phyloP scores from a whole-genome alignment of 2,329 filamentous ascomycete genomes.

The Fusarium algeriense region DNA sequence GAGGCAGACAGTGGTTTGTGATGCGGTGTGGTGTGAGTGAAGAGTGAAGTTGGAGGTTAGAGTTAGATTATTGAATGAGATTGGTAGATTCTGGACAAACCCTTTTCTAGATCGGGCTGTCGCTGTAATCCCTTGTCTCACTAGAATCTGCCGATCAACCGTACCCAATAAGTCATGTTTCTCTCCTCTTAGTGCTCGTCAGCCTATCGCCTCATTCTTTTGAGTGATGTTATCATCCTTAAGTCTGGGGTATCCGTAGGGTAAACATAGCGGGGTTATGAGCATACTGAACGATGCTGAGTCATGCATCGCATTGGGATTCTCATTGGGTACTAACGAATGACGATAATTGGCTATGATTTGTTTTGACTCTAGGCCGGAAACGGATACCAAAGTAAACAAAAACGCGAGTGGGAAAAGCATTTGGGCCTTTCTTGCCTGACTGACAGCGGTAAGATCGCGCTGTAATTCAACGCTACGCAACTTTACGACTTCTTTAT shows the following conservation, averaged over 20 bases:
- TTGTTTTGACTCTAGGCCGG: slow-evolving; percentile 51
- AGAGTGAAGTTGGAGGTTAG: slow-evolving; percentile 13
- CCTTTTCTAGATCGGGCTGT: slow-evolving; percentile 9
- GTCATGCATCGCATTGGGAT: not conserved
- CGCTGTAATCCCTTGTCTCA: slow-evolving; percentile 11
- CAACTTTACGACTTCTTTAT: slow-evolving; percentile 33
- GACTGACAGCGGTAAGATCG: slow-evolving; percentile 38
- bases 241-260: slow-evolving; percentile 19
- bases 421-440: slow-evolving; percentile 21
- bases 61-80: slow-evolving; percentile 4
- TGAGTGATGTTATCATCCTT: slow-evolving; percentile 39
- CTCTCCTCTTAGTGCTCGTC: slow-evolving; percentile 23
- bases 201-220: slow-evolving; percentile 33
- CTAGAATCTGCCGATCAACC: slow-evolving; percentile 36
- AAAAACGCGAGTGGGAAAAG: slow-evolving; percentile 51
- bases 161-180: slow-evolving; percentile 39
- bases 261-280: slow-evolving; percentile 36
- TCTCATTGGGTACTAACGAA: slow-evolving; percentile 17
- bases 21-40: slow-evolving; percentile 14
- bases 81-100: not conserved
- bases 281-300: slow-evolving; percentile 19
- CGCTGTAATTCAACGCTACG: slow-evolving; percentile 37
- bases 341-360: slow-evolving; percentile 31
- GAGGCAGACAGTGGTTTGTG: slow-evolving; percentile 24
- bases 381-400: slow-evolving; percentile 58